Conservation (phyloP, 305 asterid species). For the Fraxinus velutina region DNA sequence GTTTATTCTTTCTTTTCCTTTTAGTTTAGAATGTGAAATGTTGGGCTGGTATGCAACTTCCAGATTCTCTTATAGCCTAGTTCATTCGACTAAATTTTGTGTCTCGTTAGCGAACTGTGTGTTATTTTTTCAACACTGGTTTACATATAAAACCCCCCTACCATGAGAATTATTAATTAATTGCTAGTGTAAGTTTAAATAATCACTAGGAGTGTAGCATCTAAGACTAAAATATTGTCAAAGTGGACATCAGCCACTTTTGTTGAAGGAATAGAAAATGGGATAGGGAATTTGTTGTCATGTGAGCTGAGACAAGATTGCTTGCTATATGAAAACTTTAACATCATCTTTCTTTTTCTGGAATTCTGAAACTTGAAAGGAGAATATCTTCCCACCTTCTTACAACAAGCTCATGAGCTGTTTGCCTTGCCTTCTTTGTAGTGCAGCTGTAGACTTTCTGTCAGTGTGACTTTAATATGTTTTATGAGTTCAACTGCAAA, state of each 20-base stretch:
- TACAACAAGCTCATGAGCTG: not conserved
- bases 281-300: not conserved
- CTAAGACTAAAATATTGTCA: not conserved
- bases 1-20: conserved; percentile 25
- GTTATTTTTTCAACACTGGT: not conserved
- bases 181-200: not conserved
- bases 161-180: not conserved
- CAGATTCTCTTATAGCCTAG: conserved; percentile 7
- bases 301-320: not conserved
- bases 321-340: conserved; percentile 3
- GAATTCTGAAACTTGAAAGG: not conserved
- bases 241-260: not conserved
- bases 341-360: not conserved
- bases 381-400: conserved; percentile 1
- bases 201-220: not conserved
- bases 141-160: not conserved
- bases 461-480: not conserved
- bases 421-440: not conserved
- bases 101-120: not conserved
- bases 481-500: not conserved
- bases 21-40: not conserved
- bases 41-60: conserved; percentile 7
- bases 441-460: not conserved
- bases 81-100: not conserved
- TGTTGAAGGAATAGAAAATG: not conserved